phyloP scores from a whole-genome alignment of 371 early-diverging fungal genomes.

The Amoeboaphelidium protococcarum region DNA sequence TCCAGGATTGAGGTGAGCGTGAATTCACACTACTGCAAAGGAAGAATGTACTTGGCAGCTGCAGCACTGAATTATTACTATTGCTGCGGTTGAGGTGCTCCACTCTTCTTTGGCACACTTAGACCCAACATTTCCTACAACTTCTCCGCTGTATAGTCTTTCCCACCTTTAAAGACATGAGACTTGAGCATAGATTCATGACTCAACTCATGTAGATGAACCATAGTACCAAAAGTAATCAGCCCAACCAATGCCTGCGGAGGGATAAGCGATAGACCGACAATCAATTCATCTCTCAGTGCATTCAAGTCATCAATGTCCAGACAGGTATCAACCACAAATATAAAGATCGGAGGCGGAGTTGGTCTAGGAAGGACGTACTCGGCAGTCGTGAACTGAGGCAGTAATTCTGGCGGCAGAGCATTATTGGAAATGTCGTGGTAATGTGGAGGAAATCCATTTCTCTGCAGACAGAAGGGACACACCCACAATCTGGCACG shows the following conservation, averaged over 20 bases:
- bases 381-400: constrained; percentile 89
- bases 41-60: constrained; percentile 39
- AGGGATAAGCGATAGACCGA: constrained; percentile 68
- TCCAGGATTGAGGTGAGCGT: constrained; percentile 78
- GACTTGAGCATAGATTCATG: constrained; percentile 85
- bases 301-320: constrained; percentile 85
- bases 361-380: constrained; percentile 52
- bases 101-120: constrained; percentile 12
- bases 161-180: constrained; percentile 91
- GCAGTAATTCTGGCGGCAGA: constrained; percentile 87
- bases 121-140: constrained; percentile 85
- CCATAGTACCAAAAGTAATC: constrained; percentile 97
- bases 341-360: constrained; percentile 81
- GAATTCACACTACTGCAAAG: constrained; percentile 79
- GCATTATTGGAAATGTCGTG: constrained; percentile 81
- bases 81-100: neutral
- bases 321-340: constrained; percentile 94
- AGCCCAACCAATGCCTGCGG: constrained; percentile 84
- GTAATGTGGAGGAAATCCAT: constrained; percentile 95
- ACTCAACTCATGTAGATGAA: constrained; percentile 82
- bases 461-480: constrained; percentile 91
- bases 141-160: constrained; percentile 79
- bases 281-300: constrained; percentile 72
- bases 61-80: constrained; percentile 1
- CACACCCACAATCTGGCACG: constrained; percentile 94